These are phyloP conservation scores for Corylus heterophylla DNA, from an alignment of 306 rosid species.

Conservation along the genomic window DNA sequence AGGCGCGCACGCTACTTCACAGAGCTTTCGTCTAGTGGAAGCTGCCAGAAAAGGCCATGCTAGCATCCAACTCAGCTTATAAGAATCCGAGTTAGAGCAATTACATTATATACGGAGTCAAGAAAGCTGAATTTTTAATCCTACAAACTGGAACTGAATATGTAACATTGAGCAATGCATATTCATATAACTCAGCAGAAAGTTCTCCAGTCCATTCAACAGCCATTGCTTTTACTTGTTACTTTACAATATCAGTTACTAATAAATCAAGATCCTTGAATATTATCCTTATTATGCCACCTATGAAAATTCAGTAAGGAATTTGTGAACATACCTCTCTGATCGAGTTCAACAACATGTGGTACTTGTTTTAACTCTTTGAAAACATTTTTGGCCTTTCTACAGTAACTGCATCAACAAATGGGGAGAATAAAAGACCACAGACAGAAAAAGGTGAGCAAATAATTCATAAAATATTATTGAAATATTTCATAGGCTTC, in stretches of 20 bases:
- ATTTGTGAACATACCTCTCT: conserved; percentile 59
- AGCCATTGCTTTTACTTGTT: neutral
- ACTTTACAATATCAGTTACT: neutral
- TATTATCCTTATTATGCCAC: neutral
- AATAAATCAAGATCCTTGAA: neutral
- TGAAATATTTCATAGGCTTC: neutral
- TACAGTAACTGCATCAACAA: conserved; percentile 66
- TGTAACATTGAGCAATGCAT: neutral
- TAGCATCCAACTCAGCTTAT: conserved; percentile 4
- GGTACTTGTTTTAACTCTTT: conserved; percentile 73
- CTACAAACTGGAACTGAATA: neutral
- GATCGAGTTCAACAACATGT: conserved; percentile 86
- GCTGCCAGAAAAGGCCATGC: conserved; percentile 15
- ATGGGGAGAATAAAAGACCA: conserved; percentile 11
- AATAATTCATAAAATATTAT: neutral
- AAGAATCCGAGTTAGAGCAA: conserved; percentile 12
- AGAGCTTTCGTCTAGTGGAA: conserved; percentile 8
- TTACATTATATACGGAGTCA: conserved; percentile 19
- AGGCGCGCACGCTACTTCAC: neutral
- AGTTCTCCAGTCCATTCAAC: neutral
- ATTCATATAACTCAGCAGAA: neutral
- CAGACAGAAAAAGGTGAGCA: neutral
- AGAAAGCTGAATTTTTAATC: conserved; percentile 11
- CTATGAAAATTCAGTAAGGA: neutral
- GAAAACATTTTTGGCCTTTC: conserved; percentile 80